These are phyloP conservation scores for Dicorynia guianensis DNA, from an alignment of 306 rosid genomes.

Conservation along the genomic window DNA sequence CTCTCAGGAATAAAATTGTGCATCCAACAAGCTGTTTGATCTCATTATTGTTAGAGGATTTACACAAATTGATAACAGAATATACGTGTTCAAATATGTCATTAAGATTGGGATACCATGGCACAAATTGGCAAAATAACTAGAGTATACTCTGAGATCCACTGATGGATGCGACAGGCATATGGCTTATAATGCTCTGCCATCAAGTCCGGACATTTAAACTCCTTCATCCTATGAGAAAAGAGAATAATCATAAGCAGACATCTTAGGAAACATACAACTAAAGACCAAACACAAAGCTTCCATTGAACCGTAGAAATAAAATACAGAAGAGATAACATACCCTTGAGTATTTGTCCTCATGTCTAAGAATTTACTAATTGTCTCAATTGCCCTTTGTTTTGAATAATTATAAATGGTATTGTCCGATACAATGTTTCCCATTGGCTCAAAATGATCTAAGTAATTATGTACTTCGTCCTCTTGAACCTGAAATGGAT, in stretches of 20 bases:
- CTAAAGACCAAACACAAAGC: constrained; percentile 21
- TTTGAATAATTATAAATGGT: constrained; percentile 58
- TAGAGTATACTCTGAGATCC: constrained; percentile 65
- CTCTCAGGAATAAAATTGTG: constrained; percentile 56
- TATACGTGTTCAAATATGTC: constrained; percentile 43
- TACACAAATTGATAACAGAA: constrained; percentile 45
- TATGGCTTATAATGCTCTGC: constrained; percentile 73
- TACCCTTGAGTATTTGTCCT: constrained; percentile 74
- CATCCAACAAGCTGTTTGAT: constrained; percentile 76
- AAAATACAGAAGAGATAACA: constrained; percentile 32
- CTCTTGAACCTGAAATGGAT: constrained; percentile 63
- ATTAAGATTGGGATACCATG: constrained; percentile 65
- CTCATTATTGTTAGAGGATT: constrained; percentile 53
- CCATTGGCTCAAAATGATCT: constrained; percentile 48
- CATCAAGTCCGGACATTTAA: constrained; percentile 75
- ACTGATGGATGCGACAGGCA: constrained; percentile 64
- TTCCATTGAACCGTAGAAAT: constrained; percentile 22
- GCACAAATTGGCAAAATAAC: constrained; percentile 58
- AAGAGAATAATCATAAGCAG: background rate
- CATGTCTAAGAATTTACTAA: constrained; percentile 58
- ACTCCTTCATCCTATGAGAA: constrained; percentile 72
- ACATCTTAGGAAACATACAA: constrained; percentile 1
- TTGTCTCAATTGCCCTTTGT: constrained; percentile 59
- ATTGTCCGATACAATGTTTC: constrained; percentile 49
- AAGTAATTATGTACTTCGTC: constrained; percentile 62